Evolutionary conservation across 2,329 filamentous ascomycete genomes (phyloP).

Genomic region (Colletotrichum navitas): DNA sequence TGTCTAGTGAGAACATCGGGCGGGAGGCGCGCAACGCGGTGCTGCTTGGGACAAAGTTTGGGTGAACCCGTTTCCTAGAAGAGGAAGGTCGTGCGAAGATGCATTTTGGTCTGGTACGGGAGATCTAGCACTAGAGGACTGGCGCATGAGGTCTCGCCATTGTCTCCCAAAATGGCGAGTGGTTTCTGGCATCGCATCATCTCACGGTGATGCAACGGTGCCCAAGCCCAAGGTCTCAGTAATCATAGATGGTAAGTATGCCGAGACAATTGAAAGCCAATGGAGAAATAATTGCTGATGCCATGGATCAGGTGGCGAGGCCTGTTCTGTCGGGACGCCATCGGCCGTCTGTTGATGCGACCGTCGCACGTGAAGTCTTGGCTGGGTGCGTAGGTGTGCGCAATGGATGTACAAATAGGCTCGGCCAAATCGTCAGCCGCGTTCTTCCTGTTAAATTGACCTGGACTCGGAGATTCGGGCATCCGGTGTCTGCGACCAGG

Average conservation of each 20-base stretch:
- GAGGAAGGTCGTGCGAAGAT: not conserved
- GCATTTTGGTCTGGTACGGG: not conserved
- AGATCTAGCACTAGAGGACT: not conserved
- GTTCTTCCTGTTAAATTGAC: not conserved
- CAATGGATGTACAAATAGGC: not conserved
- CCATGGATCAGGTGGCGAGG: not conserved
- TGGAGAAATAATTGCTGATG: not conserved
- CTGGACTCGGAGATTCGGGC: not conserved
- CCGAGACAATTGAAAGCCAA: not conserved
- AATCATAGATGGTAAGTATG: not conserved
- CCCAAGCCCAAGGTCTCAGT: not conserved
- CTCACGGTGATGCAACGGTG: not conserved
- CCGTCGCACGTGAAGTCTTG: not conserved
- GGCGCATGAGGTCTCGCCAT: not conserved
- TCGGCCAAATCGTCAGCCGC: slow-evolving; percentile 13
- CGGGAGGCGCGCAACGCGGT: not conserved
- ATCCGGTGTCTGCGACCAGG: not conserved
- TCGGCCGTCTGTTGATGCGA: slow-evolving; percentile 1
- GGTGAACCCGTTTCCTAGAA: not conserved
- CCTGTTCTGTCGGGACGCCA: slow-evolving; percentile 12
- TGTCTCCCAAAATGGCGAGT: not conserved
- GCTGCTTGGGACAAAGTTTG: not conserved
- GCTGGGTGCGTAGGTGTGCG: not conserved
- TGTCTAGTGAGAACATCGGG: not conserved
- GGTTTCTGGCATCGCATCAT: not conserved